Evolutionary conservation across 345 rosid species (phyloP), one percentile per base, ranked within the genome.

Genomic region (Heritiera littoralis): DNA sequence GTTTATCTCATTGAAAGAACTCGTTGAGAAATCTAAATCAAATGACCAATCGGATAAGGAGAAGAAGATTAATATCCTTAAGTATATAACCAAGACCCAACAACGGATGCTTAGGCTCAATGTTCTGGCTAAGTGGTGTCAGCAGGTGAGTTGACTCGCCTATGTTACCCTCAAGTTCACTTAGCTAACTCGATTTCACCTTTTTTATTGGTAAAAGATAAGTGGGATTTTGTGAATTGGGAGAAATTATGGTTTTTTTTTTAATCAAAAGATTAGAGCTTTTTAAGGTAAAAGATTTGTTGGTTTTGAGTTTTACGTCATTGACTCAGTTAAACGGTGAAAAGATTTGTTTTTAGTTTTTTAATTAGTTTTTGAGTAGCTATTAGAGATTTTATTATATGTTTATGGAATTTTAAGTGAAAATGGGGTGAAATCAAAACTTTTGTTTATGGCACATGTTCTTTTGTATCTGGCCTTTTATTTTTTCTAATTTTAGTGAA

Each of bases 121-220:
- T 88, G 98, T 94, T 41, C 93, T 94, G 17, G 91, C 98, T 49
- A 92, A 94, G 84, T 96, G 99, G 99, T 96, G 98, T 83, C 94
- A 92, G 84, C 99, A 96, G 98, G 99, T 94, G 40, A 76, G 81
- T 74, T 20, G 20, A 32, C 52, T 15, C 64, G 75, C 72, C 55
- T 7, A 7, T 58, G 41, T 58, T 51, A 3, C 32, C 5, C 15
- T 77, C 7, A 5, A 60, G 40, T 61, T 56, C 66, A 32, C 51
- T 51, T n/a, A 35, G 80, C 70, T 77, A 30, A 10, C 45, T 48
- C 56, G 45, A 18, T 76, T 76, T 72, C 20, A 66, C 20, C 38
- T 66, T 59, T 65, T 30, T 48, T 63, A 61, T 73, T 63, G 23
- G 30, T 72, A 66, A 46, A 54, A 30, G 52, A 65, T 64, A 49